Percentiles rank a stretch among this genome's conserved stretches.
These are phyloP conservation scores for Penicillium sp. DNA, from an alignment of 2,329 filamentous ascomycete genomes.

Conservation along the genomic window DNA sequence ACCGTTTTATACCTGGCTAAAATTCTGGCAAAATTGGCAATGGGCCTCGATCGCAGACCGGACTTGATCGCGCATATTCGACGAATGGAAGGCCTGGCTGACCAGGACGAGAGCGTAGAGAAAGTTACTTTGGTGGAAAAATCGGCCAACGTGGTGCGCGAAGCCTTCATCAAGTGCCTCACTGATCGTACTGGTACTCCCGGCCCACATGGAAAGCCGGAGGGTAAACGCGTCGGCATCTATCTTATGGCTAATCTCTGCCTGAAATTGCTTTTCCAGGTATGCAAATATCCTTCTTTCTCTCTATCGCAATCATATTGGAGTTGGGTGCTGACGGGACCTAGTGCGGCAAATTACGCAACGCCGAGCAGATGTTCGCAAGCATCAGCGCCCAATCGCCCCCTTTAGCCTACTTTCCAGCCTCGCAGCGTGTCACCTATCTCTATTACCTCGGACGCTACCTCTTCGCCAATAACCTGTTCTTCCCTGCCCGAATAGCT, in stretches of 20 bases:
- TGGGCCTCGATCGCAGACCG: conserved; percentile 77
- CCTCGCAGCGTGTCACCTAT: conserved; percentile 83
- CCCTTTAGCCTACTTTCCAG: conserved; percentile 76
- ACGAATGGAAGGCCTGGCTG: conserved; percentile 40
- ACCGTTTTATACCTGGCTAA: conserved; percentile 80
- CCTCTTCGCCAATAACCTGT: conserved; percentile 81
- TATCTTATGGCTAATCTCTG: conserved; percentile 92
- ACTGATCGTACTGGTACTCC: conserved; percentile 72
- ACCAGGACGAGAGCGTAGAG: conserved; percentile 63
- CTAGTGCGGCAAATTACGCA: conserved; percentile 75
- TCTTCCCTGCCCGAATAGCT: conserved; percentile 70
- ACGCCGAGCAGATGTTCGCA: conserved; percentile 83
- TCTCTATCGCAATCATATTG: neutral
- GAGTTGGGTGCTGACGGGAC: neutral
- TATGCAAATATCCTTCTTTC: conserved; percentile 42
- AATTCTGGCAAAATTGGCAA: conserved; percentile 76
- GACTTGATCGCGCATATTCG: conserved; percentile 69
- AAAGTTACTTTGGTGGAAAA: conserved; percentile 79
- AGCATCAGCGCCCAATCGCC: conserved; percentile 84
- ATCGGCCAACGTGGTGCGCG: conserved; percentile 83
- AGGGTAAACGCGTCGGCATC: conserved; percentile 82
- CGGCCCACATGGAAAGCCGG: conserved; percentile 61
- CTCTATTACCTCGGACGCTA: conserved; percentile 93
- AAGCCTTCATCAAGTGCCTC: conserved; percentile 86
- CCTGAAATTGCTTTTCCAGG: conserved; percentile 80